Percentiles rank a stretch among this genome's conserved stretches.
phyloP scores from a whole-genome alignment of 257 asterid genomes.

The Anisodus acutangulus region DNA sequence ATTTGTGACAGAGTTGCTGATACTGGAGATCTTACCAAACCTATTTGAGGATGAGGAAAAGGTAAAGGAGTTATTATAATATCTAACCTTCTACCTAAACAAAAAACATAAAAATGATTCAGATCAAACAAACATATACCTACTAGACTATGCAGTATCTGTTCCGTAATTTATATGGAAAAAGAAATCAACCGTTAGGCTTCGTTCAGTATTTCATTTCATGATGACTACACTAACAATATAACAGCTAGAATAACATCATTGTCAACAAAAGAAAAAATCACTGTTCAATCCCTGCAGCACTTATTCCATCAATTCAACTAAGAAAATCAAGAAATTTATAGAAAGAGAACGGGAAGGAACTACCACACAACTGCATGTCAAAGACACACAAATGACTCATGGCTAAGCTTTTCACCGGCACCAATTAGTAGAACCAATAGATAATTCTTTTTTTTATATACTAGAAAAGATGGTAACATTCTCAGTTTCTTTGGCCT shows the following conservation, averaged over 20 bases:
- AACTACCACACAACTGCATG: not conserved
- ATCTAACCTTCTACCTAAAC: not conserved
- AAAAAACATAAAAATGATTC: not conserved
- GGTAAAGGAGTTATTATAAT: not conserved
- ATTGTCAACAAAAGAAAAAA: not conserved
- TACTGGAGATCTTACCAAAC: conserved; percentile 87
- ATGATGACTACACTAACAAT: not conserved
- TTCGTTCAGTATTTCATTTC: not conserved
- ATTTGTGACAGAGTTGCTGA: conserved; percentile 87
- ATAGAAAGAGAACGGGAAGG: not conserved
- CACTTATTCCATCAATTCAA: not conserved
- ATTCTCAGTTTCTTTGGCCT: not conserved
- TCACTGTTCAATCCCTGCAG: not conserved
- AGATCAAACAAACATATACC: conserved; percentile 35
- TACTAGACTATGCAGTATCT: conserved; percentile 53
- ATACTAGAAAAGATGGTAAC: not conserved
- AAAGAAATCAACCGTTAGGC: not conserved
- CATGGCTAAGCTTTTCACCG: not conserved
- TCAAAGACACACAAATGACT: not conserved
- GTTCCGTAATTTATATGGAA: conserved; percentile 23
- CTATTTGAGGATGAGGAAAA: conserved; percentile 32
- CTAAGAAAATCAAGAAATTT: not conserved
- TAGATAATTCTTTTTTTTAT: not conserved
- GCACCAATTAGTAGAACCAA: not conserved
- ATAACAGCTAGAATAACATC: not conserved